Percentiles rank a stretch among this genome's conserved stretches.
Conservation (phyloP, 306 rosid genomes). For the Acacia acuminata region DNA sequence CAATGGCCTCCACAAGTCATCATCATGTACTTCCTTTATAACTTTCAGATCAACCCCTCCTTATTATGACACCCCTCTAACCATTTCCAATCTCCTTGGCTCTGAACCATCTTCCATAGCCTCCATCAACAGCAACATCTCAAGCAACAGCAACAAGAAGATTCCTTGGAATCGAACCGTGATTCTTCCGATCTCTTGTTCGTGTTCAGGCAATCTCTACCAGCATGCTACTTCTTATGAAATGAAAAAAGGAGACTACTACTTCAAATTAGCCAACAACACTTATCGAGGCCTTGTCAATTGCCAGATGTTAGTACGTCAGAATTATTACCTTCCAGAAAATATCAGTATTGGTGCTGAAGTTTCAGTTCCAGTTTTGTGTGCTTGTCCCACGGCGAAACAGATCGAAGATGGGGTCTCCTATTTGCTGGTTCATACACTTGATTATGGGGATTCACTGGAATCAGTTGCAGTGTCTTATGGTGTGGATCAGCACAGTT, state of each 20-base stretch:
- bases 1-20: slow-evolving; percentile 22
- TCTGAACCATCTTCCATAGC: slow-evolving; percentile 51
- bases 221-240: slow-evolving; percentile 49
- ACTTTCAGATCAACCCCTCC: slow-evolving; percentile 27
- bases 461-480: not conserved
- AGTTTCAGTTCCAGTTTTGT: slow-evolving; percentile 45
- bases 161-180: slow-evolving; percentile 39
- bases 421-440: slow-evolving; percentile 35
- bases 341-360: slow-evolving; percentile 34
- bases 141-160: slow-evolving; percentile 19
- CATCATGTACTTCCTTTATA: slow-evolving; percentile 43
- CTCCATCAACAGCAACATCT: slow-evolving; percentile 50
- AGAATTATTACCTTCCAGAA: slow-evolving; percentile 43
- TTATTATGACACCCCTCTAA: slow-evolving; percentile 36
- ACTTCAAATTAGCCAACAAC: slow-evolving; percentile 21
- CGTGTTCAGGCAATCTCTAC: slow-evolving; percentile 54
- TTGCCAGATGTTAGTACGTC: slow-evolving; percentile 54
- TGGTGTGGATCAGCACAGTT: not conserved
- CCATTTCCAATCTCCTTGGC: slow-evolving; percentile 49
- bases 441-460: not conserved
- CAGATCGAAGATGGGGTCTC: slow-evolving; percentile 31
- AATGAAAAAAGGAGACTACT: slow-evolving; percentile 17
- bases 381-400: not conserved
- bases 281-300: slow-evolving; percentile 59
- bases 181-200: slow-evolving; percentile 50